phyloP scores from a whole-genome alignment of 2,329 filamentous ascomycete species.

The Paraphoma sp. region DNA sequence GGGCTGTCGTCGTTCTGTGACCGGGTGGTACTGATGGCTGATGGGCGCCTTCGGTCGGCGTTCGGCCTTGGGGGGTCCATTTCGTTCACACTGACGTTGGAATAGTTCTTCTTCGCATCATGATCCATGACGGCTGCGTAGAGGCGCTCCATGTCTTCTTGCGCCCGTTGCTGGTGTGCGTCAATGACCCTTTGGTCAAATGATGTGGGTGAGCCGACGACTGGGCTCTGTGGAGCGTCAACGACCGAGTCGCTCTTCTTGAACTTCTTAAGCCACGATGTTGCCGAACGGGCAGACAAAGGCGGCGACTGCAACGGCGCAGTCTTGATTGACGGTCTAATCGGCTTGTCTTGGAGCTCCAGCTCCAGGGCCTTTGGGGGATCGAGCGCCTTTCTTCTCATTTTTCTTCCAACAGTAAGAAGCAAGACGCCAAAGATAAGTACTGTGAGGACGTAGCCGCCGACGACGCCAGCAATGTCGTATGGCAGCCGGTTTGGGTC shows the following conservation, averaged over 20 bases:
- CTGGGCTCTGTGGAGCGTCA: conserved; percentile 44
- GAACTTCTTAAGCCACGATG: conserved; percentile 42
- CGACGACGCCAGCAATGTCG: conserved; percentile 83
- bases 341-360: conserved; percentile 61
- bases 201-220: conserved; percentile 66
- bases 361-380: conserved; percentile 61
- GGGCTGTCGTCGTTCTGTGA: conserved; percentile 39
- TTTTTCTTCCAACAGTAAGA: conserved; percentile 54
- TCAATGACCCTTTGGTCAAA: conserved; percentile 81
- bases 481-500: conserved; percentile 70
- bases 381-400: conserved; percentile 56
- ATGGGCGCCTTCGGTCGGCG: conserved; percentile 28
- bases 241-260: conserved; percentile 41
- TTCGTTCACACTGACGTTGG: conserved; percentile 36
- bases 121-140: conserved; percentile 94
- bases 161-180: conserved; percentile 74
- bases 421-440: conserved; percentile 71
- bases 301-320: conserved; percentile 26
- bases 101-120: conserved; percentile 62
- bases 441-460: conserved; percentile 80
- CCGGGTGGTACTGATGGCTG: conserved; percentile 38
- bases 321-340: conserved; percentile 30
- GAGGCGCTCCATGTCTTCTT: conserved; percentile 85
- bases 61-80: conserved; percentile 13
- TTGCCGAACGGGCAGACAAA: conserved; percentile 37